Conservation (phyloP, 441 rosid genomes). For the Pelargonium myrrhifolium region DNA sequence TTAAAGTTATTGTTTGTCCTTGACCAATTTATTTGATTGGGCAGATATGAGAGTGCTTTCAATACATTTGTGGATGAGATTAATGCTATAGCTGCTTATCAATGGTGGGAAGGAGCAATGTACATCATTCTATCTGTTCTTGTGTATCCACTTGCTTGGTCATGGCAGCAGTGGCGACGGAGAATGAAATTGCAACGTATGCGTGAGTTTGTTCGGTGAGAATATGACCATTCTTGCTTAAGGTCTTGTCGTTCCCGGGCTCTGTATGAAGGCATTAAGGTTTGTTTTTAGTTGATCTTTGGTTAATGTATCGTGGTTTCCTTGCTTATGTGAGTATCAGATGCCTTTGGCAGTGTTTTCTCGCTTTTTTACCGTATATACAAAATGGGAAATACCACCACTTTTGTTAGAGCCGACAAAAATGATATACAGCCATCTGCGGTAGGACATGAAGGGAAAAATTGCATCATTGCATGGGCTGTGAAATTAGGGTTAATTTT, state of each 20-base stretch:
- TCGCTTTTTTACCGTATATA: background rate
- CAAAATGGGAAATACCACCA: background rate
- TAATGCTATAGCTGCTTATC: slow-evolving; percentile 90
- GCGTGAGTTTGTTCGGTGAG: slow-evolving; percentile 98
- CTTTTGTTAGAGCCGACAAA: too few relatives aligned
- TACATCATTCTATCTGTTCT: slow-evolving; percentile 73
- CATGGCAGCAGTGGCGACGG: slow-evolving; percentile 99
- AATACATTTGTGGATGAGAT: slow-evolving; percentile 93
- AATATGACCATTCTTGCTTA: slow-evolving; percentile 97
- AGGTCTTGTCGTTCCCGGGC: slow-evolving; percentile 99
- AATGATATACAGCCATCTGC: too few relatives aligned
- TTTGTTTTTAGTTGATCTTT: slow-evolving; percentile 21
- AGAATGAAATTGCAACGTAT: slow-evolving; percentile 77
- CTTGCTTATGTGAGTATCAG: background rate
- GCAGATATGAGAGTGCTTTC: slow-evolving; percentile 93
- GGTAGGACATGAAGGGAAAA: too few relatives aligned
- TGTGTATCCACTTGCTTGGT: slow-evolving; percentile 92
- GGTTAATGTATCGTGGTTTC: background rate
- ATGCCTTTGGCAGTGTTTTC: background rate
- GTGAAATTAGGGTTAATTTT: too few relatives aligned
- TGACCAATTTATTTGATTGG: slow-evolving; percentile 22
- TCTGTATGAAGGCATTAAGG: slow-evolving; percentile 98
- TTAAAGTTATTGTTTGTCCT: background rate
- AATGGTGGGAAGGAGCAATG: slow-evolving; percentile 99
- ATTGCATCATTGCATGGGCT: too few relatives aligned